These are phyloP conservation scores for Globisporangium perplexum DNA, from an alignment of 352 stramenopile species.

Conservation along the genomic window DNA sequence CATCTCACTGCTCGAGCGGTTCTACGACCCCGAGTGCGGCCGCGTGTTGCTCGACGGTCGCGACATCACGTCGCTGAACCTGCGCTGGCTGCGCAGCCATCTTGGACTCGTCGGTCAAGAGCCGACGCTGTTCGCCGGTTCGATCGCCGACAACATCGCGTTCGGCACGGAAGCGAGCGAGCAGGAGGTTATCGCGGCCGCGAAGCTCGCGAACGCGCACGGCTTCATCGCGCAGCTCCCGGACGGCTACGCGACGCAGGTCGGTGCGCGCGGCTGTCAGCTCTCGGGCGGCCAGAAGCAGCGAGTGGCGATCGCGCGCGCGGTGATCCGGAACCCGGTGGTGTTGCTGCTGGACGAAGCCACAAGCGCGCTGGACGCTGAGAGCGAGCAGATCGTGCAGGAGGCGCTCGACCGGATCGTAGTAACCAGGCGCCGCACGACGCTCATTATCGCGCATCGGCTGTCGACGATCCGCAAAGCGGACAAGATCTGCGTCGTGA, in stretches of 20 bases:
- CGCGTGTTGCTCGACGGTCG: conserved; percentile 18
- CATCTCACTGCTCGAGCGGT: conserved; percentile 24
- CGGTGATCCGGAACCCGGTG: conserved; percentile 84
- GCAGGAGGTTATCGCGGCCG: conserved; percentile 57
- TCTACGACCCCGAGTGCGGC: conserved; percentile 22
- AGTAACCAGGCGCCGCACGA: conserved; percentile 17
- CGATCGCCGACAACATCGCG: conserved; percentile 39
- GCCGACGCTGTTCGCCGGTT: conserved; percentile 43
- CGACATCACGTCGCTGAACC: conserved; percentile 15
- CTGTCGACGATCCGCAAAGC: conserved; percentile 18
- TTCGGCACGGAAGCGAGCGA: conserved; percentile 24
- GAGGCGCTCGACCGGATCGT: conserved; percentile 19
- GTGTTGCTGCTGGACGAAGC: conserved; percentile 54
- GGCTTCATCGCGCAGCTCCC: conserved; percentile 83
- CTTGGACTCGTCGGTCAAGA: conserved; percentile 55
- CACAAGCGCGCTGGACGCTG: conserved; percentile 39
- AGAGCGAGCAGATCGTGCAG: conserved; percentile 51
- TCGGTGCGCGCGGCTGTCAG: conserved; percentile 56
- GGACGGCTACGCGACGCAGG: conserved; percentile 84
- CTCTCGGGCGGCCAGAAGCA: conserved; percentile 91
- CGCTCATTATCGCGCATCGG: conserved; percentile 34
- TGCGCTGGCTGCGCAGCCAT: conserved; percentile 21
- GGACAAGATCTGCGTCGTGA: conserved; percentile 16
- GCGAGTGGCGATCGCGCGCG: conserved; percentile 85
- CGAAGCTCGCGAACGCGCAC: conserved; percentile 79